Evolutionary conservation across 2,329 filamentous ascomycete genomes (phyloP).

Genomic region (Meredithiella fracta): DNA sequence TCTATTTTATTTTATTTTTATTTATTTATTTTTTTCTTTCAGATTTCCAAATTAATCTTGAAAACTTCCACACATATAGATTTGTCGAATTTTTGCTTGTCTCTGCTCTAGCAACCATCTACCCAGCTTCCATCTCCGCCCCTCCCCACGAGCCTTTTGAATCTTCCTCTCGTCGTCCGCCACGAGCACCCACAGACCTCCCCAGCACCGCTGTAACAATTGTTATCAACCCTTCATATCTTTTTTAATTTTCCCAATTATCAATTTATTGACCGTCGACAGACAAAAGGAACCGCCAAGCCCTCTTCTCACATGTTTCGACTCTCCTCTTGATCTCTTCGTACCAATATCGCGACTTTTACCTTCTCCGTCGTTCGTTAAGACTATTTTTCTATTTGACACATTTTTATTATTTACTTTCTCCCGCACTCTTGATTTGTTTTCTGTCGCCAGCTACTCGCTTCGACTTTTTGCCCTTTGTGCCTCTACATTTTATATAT

Average conservation of each 20-base stretch:
- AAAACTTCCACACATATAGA: no score
- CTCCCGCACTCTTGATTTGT: background rate
- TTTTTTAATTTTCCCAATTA: background rate
- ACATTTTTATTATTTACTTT: background rate
- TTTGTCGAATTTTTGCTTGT: no score
- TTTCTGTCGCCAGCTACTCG: background rate
- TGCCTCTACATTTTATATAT: background rate
- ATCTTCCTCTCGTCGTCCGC: background rate
- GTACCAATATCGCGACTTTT: background rate
- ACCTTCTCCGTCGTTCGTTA: slow-evolving; percentile 1
- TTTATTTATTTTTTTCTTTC: no score
- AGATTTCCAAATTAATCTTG: background rate
- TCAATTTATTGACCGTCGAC: background rate
- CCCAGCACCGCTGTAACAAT: background rate
- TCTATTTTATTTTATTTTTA: background rate
- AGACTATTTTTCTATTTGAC: slow-evolving; percentile 3
- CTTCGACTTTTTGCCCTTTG: background rate
- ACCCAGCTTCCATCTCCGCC: background rate
- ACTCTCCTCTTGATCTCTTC: background rate
- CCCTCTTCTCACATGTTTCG: background rate
- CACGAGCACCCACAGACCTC: slow-evolving; percentile 1
- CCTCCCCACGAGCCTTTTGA: background rate
- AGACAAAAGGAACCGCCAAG: background rate
- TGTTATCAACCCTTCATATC: background rate
- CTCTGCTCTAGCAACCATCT: background rate